Percentiles rank a stretch among this genome's conserved stretches.
These are phyloP conservation scores for Zygosaccharomyces siamensis DNA, from an alignment of 805 yeast genomes.

Conservation along the genomic window DNA sequence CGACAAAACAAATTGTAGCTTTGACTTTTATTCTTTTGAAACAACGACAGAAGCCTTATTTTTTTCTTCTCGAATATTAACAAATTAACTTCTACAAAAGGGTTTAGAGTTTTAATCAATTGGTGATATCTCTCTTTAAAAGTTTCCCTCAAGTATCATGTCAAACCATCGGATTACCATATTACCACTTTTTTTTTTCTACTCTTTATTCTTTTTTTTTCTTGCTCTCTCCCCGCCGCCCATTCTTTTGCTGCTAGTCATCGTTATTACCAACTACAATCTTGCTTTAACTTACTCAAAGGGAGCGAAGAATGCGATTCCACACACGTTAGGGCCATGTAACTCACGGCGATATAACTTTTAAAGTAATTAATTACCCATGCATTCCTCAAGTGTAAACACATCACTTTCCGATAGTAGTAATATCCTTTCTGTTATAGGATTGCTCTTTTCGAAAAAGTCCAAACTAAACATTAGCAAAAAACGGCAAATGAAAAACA, in stretches of 20 bases:
- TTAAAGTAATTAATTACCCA: not conserved
- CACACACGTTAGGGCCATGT: not conserved
- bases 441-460: slow-evolving; percentile 2
- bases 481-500: not conserved
- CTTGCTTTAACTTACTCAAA: not conserved
- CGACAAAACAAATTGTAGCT: not conserved
- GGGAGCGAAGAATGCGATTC: not conserved
- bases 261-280: not conserved
- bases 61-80: too few relatives aligned
- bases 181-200: not conserved
- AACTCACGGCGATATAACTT: not conserved
- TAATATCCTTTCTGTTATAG: not conserved
- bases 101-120: not conserved
- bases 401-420: not conserved
- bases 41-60: too few relatives aligned
- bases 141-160: not conserved
- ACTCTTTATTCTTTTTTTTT: not conserved
- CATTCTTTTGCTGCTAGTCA: not conserved
- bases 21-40: not conserved
- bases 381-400: not conserved
- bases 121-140: not conserved
- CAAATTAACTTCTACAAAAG: too few relatives aligned
- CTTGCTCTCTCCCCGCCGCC: not conserved
- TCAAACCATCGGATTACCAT: not conserved
- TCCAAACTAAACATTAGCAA: not conserved